Conservation (phyloP, 2,329 filamentous ascomycete genomes). For the Massarina eburnea region DNA sequence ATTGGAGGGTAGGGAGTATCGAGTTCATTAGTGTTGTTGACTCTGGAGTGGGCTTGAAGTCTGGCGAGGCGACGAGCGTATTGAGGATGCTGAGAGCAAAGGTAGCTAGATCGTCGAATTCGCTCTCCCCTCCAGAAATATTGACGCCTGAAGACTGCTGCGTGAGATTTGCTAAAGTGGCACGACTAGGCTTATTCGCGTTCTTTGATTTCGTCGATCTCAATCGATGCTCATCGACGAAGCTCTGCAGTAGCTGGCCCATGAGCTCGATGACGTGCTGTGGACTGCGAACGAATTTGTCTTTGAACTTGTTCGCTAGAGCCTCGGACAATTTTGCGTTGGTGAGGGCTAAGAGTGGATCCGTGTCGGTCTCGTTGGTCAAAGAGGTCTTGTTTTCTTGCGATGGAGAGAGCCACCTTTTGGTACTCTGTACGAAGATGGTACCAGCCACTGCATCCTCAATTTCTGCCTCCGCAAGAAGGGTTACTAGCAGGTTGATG, state of each 20-base stretch:
- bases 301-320: slow-evolving; percentile 64
- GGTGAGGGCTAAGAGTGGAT: slow-evolving; percentile 54
- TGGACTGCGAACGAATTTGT: slow-evolving; percentile 65
- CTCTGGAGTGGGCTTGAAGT: slow-evolving; percentile 33
- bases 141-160: slow-evolving; percentile 7
- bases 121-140: slow-evolving; percentile 10
- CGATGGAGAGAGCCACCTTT: slow-evolving; percentile 55
- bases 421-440: slow-evolving; percentile 63
- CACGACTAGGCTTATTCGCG: slow-evolving; percentile 23
- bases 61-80: slow-evolving; percentile 37
- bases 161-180: slow-evolving; percentile 30
- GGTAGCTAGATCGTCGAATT: slow-evolving; percentile 41
- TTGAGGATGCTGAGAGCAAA: slow-evolving; percentile 46
- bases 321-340: slow-evolving; percentile 66
- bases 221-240: slow-evolving; percentile 46
- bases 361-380: slow-evolving; percentile 36
- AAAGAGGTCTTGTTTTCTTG: slow-evolving; percentile 16
- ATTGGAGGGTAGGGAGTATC: slow-evolving; percentile 21
- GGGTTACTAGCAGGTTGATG: slow-evolving; percentile 23
- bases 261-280: slow-evolving; percentile 67
- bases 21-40: slow-evolving; percentile 17
- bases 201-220: slow-evolving; percentile 42
- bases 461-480: slow-evolving; percentile 53
- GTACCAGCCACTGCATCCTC: slow-evolving; percentile 58
- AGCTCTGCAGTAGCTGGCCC: slow-evolving; percentile 57